These are phyloP conservation scores for Alternaria panax DNA, from an alignment of 2,329 filamentous ascomycete genomes.

Conservation along the genomic window DNA sequence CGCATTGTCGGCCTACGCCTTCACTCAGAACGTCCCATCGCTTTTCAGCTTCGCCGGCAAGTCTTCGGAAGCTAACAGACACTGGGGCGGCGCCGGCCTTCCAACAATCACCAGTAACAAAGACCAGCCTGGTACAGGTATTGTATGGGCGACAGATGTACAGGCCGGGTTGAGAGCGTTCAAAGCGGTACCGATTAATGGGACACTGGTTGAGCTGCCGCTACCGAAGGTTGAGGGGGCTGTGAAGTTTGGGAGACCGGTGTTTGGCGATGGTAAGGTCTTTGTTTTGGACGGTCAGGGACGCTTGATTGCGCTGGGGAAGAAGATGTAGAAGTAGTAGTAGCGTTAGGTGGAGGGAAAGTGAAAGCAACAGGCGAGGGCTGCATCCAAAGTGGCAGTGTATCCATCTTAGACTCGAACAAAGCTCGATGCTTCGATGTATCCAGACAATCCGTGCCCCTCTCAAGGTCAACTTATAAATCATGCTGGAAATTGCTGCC, in stretches of 20 bases:
- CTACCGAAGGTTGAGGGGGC: constrained; percentile 50
- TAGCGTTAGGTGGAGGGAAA: neutral
- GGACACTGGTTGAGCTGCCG: constrained; percentile 45
- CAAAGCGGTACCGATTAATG: constrained; percentile 52
- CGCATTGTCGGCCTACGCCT: constrained; percentile 40
- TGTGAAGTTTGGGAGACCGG: constrained; percentile 52
- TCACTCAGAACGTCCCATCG: constrained; percentile 18
- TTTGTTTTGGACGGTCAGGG: constrained; percentile 32
- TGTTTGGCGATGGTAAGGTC: constrained; percentile 50
- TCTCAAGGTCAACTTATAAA: neutral
- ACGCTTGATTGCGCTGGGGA: constrained; percentile 17
- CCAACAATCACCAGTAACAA: constrained; percentile 51
- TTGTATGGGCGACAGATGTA: constrained; percentile 53
- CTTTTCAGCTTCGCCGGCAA: constrained; percentile 42
- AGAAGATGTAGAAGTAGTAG: neutral
- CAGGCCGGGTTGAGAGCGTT: constrained; percentile 52
- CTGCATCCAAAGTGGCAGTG: constrained; percentile 12
- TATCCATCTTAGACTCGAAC: neutral
- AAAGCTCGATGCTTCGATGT: neutral
- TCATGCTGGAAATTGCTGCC: neutral
- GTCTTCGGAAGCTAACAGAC: constrained; percentile 34
- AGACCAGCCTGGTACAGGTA: constrained; percentile 35
- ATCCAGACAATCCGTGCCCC: neutral
- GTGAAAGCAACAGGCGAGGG: neutral
- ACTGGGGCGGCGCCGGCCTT: constrained; percentile 41